Evolutionary conservation across 169 alveolate species (phyloP).

Genomic region (Eimeria brunetti): DNA sequence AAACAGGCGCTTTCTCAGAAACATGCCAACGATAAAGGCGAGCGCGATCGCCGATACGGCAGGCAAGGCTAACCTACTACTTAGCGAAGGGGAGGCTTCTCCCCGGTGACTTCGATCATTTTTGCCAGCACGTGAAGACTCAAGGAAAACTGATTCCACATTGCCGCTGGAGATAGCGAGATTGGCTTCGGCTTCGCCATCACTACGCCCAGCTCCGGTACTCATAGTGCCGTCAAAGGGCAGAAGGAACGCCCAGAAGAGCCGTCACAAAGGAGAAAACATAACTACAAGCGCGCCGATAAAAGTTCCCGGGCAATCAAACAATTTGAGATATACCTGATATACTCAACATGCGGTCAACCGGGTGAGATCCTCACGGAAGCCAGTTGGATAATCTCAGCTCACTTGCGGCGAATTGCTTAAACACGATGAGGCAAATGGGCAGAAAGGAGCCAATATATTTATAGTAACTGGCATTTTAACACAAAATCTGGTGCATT

Average conservation of each 20-base stretch:
- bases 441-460: neutral
- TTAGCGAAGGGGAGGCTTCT: neutral
- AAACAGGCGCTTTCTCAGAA: neutral
- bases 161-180: neutral
- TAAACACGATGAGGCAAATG: neutral
- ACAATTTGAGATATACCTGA: neutral
- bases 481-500: neutral
- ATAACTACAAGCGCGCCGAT: neutral
- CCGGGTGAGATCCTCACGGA: neutral
- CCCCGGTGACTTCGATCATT: neutral
- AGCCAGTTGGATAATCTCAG: neutral
- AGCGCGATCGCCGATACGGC: neutral
- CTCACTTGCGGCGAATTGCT: neutral
- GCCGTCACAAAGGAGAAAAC: neutral
- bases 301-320: neutral
- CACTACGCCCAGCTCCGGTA: neutral
- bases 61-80: neutral
- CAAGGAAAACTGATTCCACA: neutral
- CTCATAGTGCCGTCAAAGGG: neutral
- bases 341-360: neutral
- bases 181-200: constrained; percentile 1
- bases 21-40: neutral
- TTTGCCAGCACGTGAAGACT: neutral
- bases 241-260: neutral
- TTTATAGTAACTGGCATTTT: neutral